Evolutionary conservation across 306 rosid genomes (phyloP).

Genomic region (Cyclanthera cordifolia): DNA sequence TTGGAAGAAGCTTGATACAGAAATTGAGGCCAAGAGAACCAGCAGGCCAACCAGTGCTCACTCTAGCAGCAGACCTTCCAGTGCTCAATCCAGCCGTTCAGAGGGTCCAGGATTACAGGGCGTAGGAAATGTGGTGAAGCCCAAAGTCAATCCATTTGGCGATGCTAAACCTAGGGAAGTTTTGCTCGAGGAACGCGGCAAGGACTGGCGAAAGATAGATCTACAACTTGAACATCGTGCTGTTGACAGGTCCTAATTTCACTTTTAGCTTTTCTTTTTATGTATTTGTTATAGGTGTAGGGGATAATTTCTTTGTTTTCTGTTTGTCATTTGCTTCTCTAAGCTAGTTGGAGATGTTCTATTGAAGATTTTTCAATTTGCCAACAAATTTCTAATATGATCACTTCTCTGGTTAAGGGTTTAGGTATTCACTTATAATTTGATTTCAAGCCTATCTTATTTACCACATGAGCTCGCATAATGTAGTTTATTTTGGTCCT

Average conservation of each 20-base stretch:
- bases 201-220: slow-evolving; percentile 92
- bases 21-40: slow-evolving; percentile 67
- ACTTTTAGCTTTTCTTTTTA: background rate
- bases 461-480: background rate
- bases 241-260: slow-evolving; percentile 53
- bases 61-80: slow-evolving; percentile 84
- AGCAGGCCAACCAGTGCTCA: slow-evolving; percentile 80
- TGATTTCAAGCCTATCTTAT: slow-evolving; percentile 7
- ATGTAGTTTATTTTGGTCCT: background rate
- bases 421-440: background rate
- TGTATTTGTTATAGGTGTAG: background rate
- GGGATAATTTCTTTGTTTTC: background rate
- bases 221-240: slow-evolving; percentile 69
- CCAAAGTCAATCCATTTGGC: slow-evolving; percentile 87
- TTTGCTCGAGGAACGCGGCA: slow-evolving; percentile 67
- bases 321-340: background rate
- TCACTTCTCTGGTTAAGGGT: background rate
- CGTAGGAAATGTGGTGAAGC: slow-evolving; percentile 41
- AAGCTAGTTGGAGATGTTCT: slow-evolving; percentile 1
- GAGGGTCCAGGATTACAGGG: slow-evolving; percentile 59
- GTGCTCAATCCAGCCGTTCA: slow-evolving; percentile 80
- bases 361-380: background rate
- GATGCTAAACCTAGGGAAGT: slow-evolving; percentile 95
- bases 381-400: background rate
- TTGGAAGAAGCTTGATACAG: slow-evolving; percentile 81